Percentiles rank a stretch among this genome's conserved stretches.
Conservation (phyloP, 306 rosid genomes). For the Bauhinia variegata region DNA sequence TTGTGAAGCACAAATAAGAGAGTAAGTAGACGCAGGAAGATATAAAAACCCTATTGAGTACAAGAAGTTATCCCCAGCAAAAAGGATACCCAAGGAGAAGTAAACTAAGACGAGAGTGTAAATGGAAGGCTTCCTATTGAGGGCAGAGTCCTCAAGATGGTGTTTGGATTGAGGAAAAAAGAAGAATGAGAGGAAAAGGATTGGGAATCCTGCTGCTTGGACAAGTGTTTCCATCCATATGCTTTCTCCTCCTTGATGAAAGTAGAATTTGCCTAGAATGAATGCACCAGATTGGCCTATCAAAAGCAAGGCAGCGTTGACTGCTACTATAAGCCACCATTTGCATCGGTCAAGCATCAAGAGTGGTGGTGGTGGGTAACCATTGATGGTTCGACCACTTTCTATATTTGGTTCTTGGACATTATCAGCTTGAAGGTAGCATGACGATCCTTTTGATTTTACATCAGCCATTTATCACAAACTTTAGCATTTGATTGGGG, state of each 20-base stretch:
- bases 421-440: too few species aligned
- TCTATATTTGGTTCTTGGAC: constrained; percentile 7
- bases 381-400: not conserved
- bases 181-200: constrained; percentile 55
- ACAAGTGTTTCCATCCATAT: constrained; percentile 75
- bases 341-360: constrained; percentile 48
- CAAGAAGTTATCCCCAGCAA: constrained; percentile 60
- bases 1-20: constrained; percentile 72
- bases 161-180: constrained; percentile 43
- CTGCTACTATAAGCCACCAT: constrained; percentile 66
- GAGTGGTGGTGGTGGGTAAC: constrained; percentile 12
- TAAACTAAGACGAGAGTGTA: constrained; percentile 44
- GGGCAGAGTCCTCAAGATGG: constrained; percentile 1
- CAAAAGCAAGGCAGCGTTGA: constrained; percentile 57
- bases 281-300: constrained; percentile 75
- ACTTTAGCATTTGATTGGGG: too few species aligned
- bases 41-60: constrained; percentile 63
- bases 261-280: constrained; percentile 67
- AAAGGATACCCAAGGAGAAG: constrained; percentile 53
- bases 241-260: constrained; percentile 69
- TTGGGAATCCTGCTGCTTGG: constrained; percentile 67
- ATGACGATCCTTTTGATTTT: too few species aligned
- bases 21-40: constrained; percentile 75
- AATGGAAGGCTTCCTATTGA: constrained; percentile 32
- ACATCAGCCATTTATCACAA: too few species aligned